These are phyloP conservation scores for Botrytis medusae DNA, from an alignment of 2,329 filamentous ascomycete species.

Conservation along the genomic window DNA sequence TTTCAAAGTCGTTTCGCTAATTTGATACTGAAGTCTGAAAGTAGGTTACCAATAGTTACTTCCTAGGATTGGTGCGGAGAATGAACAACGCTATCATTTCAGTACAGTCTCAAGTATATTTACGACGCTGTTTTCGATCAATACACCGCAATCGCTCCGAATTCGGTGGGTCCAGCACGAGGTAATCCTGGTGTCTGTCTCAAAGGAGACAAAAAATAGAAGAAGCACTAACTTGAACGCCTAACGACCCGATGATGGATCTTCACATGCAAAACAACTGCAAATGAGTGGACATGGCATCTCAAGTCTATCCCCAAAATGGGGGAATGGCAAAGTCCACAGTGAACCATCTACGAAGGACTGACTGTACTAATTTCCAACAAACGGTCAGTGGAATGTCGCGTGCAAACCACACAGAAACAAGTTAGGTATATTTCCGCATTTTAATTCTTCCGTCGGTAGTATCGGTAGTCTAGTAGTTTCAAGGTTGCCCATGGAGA, in stretches of 20 bases:
- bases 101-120: background rate
- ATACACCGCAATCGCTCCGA: constrained; percentile 19
- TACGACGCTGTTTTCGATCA: background rate
- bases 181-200: background rate
- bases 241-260: constrained; percentile 8
- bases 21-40: background rate
- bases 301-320: constrained; percentile 1
- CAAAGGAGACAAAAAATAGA: constrained; percentile 5
- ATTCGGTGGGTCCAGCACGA: constrained; percentile 15
- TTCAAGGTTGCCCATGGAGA: background rate
- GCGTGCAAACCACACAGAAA: constrained; percentile 9
- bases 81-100: constrained; percentile 8
- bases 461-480: background rate
- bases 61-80: constrained; percentile 4
- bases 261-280: constrained; percentile 8
- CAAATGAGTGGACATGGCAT: background rate
- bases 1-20: background rate
- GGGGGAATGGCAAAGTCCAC: background rate
- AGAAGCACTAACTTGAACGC: constrained; percentile 1
- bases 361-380: background rate
- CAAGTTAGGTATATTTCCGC: background rate
- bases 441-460: constrained; percentile 8
- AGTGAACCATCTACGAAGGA: background rate
- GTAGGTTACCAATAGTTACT: constrained; percentile 1
- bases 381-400: constrained; percentile 5